These are phyloP conservation scores for Colletotrichum orchidophilum DNA, from an alignment of 2,329 filamentous ascomycete species.

Conservation along the genomic window DNA sequence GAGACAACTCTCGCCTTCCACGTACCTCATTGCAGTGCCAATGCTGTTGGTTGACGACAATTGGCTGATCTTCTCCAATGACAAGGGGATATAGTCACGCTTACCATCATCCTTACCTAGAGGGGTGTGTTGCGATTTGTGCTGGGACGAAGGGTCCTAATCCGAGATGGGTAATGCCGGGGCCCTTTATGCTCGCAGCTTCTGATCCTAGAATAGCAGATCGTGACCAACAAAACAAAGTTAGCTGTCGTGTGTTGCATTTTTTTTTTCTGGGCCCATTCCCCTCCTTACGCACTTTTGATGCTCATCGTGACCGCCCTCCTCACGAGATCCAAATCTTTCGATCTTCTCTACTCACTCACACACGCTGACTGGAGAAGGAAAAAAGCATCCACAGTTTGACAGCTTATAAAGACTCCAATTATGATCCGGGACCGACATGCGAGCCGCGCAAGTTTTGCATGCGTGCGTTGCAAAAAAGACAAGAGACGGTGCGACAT, in stretches of 20 bases:
- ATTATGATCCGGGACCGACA: conserved; percentile 27
- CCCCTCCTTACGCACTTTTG: not conserved
- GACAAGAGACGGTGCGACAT: conserved; percentile 31
- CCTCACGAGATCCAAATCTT: not conserved
- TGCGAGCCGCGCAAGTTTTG: conserved; percentile 29
- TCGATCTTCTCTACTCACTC: not conserved
- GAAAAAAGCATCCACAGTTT: not conserved
- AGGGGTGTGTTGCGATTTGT: not conserved
- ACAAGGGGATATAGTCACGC: not conserved
- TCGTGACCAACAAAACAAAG: conserved; percentile 9
- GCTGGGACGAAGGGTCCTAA: not conserved
- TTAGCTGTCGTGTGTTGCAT: not conserved
- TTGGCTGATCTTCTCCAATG: not conserved
- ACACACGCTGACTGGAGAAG: not conserved
- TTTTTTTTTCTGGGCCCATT: not conserved
- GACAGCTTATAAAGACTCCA: not conserved
- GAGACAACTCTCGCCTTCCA: not conserved
- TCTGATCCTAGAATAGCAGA: conserved; percentile 8
- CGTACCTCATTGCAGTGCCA: not conserved
- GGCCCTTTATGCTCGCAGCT: not conserved
- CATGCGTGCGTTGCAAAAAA: conserved; percentile 29
- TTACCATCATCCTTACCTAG: conserved; percentile 8
- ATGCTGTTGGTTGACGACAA: not conserved
- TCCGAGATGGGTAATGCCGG: conserved; percentile 15
- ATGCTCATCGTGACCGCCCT: not conserved